Base-by-base conservation (phyloP, 2,329 filamentous ascomycete species). In the Amauroascus verrucosus region DNA sequence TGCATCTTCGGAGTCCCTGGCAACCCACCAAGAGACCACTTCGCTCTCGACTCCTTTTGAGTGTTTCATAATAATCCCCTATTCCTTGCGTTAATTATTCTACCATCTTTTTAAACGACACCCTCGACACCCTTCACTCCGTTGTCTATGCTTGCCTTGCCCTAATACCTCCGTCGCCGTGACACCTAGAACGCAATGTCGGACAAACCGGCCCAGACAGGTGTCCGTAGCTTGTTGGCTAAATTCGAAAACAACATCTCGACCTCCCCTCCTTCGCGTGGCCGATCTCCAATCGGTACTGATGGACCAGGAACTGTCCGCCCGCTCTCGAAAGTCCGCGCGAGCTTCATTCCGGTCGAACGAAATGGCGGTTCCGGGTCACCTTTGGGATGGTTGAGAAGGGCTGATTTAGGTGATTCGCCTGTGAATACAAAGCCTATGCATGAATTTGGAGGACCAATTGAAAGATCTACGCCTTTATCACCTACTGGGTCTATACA, bases 221-320 rank as follows among this genome's bases (percentile, higher is more conserved):
- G 82, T 64, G 84, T 87, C 64, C 83, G 77, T 72, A 86, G 86
- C 72, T 80, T 90, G 60, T 78, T 84, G 62, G 86, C 86, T 64
- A 88, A 86, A 78, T 89, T 89, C 67, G 86, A 90, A 75, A 81
- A 82, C 66, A 86, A 81, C 70, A 77, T 77, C 65, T 76, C 81
- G 60, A 74, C 75, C 54, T 83, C 79, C 62, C 78, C 82, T 59
- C 81, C 82, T 14, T 83, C 85, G 58, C 77, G 85, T 72, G 85
- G 85, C 57, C 77, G 85, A 67, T 85, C 83, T 54, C 84, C 84
- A 51, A 80, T 76, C 53, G 66, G 64, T 24, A 71, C 70, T 33
- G 68, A 69, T 59, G 67, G 67, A 59, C 68, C 67, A 68, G 53
- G 64, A 62, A 58, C 41, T 81, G 48, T 43, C 30, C 76, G 84